Conservation (phyloP, 495 filamentous ascomycete genomes). For the Aeminium ludgeri region DNA sequence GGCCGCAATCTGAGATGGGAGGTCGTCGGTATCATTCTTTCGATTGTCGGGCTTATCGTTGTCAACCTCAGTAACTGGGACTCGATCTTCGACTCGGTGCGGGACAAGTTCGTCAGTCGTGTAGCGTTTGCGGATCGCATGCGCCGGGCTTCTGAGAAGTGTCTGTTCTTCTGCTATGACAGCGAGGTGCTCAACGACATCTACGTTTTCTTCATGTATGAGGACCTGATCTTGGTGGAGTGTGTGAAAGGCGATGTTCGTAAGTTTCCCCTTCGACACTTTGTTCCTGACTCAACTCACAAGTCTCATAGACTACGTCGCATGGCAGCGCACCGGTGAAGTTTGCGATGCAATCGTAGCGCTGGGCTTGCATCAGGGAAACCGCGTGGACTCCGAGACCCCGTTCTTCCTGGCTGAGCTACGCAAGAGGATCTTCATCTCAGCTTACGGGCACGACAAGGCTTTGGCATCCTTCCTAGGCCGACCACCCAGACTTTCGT, state of each 20-base stretch:
- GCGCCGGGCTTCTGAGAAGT: conserved; percentile 19
- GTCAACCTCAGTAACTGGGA: conserved; percentile 26
- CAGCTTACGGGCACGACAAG: conserved; percentile 38
- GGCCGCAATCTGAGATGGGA: conserved; percentile 44
- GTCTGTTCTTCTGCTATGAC: conserved; percentile 21
- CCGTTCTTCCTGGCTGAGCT: conserved; percentile 37
- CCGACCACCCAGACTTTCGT: conserved; percentile 38
- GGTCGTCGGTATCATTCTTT: conserved; percentile 36
- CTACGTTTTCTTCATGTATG: conserved; percentile 23
- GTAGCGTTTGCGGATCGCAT: conserved; percentile 16
- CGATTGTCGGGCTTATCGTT: conserved; percentile 30
- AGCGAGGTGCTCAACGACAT: conserved; percentile 22
- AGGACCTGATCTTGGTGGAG: conserved; percentile 17
- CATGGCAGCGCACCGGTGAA: conserved; percentile 38
- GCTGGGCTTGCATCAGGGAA: conserved; percentile 40
- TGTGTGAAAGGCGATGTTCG: conserved; percentile 14
- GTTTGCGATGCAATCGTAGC: conserved; percentile 37
- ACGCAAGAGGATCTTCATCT: conserved; percentile 35
- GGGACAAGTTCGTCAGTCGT: conserved; percentile 18
- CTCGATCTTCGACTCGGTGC: conserved; percentile 20
- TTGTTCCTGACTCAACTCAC: not conserved
- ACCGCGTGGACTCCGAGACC: conserved; percentile 25
- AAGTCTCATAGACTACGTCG: conserved; percentile 27
- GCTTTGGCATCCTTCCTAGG: conserved; percentile 37
- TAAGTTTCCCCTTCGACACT: not conserved